A percentile compares a stretch with the other conserved stretches of the same genome.
Evolutionary conservation across 257 asterid species (phyloP).

Genomic region (Przewalskia tangutica): DNA sequence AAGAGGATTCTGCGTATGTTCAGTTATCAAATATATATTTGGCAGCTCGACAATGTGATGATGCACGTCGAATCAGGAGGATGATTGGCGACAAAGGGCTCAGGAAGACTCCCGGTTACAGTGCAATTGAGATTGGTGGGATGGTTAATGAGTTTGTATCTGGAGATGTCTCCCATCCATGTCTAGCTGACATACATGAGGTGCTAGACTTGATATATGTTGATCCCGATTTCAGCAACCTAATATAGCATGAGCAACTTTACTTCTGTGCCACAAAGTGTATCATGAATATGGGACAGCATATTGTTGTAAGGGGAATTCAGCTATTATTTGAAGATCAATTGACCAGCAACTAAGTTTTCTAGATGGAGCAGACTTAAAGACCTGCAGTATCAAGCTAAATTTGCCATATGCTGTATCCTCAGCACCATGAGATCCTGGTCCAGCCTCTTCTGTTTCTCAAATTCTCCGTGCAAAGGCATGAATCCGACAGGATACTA

Average conservation of each 20-base stretch:
- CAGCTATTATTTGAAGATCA: neutral
- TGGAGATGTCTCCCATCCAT: conserved; percentile 25
- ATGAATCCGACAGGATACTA: neutral
- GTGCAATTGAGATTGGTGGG: conserved; percentile 35
- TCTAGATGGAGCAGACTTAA: neutral
- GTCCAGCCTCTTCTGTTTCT: neutral
- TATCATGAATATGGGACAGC: neutral
- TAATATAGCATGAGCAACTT: neutral
- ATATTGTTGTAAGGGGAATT: neutral
- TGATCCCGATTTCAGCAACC: neutral
- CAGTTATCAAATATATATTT: conserved; percentile 32
- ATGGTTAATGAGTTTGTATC: conserved; percentile 25
- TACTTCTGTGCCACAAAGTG: neutral
- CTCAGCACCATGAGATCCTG: neutral
- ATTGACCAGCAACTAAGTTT: neutral
- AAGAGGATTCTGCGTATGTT: conserved; percentile 30
- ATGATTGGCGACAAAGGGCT: conserved; percentile 32
- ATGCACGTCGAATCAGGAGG: conserved; percentile 27
- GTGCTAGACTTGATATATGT: conserved; percentile 15
- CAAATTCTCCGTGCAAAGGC: neutral
- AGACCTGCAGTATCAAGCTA: neutral
- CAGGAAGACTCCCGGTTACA: conserved; percentile 28
- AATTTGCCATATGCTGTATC: neutral
- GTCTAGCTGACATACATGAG: conserved; percentile 16
- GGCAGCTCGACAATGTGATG: conserved; percentile 22